Percentiles rank a stretch among this genome's conserved stretches.
Conservation (phyloP, 768 basidiomycete genomes). For the Rhizopogon vinicolor region DNA sequence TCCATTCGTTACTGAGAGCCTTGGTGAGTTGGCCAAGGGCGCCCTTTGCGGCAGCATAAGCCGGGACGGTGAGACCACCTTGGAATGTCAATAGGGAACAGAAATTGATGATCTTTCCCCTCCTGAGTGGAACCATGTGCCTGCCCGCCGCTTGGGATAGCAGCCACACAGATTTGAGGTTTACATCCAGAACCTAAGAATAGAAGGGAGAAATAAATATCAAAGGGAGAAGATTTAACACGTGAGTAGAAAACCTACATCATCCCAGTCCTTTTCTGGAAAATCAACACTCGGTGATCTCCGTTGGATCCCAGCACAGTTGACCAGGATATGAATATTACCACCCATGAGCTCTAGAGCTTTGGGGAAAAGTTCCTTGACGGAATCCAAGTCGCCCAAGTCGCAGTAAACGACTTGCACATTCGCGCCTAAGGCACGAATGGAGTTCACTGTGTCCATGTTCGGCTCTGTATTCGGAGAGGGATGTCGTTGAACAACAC, state of each 20-base stretch:
- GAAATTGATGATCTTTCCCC: conserved; percentile 73
- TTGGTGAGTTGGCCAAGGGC: conserved; percentile 84
- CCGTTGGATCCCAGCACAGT: conserved; percentile 63
- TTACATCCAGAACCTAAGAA: conserved; percentile 73
- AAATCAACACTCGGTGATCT: conserved; percentile 61
- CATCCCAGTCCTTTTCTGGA: conserved; percentile 66
- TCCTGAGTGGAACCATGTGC: conserved; percentile 77
- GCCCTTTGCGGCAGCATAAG: conserved; percentile 90
- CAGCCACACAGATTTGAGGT: conserved; percentile 84
- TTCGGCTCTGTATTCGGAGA: conserved; percentile 30
- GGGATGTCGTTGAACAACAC: conserved; percentile 42
- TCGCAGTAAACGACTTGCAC: conserved; percentile 52
- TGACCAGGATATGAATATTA: conserved; percentile 59
- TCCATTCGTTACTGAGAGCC: conserved; percentile 93
- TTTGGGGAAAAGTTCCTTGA: conserved; percentile 42
- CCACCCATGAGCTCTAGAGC: conserved; percentile 48
- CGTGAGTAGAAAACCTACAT: conserved; percentile 44
- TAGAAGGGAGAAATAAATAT: conserved; percentile 7
- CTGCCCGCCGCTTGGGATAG: conserved; percentile 82
- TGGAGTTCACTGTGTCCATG: conserved; percentile 29
- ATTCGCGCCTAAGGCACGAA: conserved; percentile 30
- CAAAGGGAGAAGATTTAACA: conserved; percentile 7
- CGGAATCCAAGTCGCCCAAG: conserved; percentile 44
- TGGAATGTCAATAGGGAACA: conserved; percentile 48
- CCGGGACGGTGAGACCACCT: conserved; percentile 72